Evolutionary conservation across 2,329 filamentous ascomycete genomes (phyloP).

Genomic region (Fusarium cyanostomum): DNA sequence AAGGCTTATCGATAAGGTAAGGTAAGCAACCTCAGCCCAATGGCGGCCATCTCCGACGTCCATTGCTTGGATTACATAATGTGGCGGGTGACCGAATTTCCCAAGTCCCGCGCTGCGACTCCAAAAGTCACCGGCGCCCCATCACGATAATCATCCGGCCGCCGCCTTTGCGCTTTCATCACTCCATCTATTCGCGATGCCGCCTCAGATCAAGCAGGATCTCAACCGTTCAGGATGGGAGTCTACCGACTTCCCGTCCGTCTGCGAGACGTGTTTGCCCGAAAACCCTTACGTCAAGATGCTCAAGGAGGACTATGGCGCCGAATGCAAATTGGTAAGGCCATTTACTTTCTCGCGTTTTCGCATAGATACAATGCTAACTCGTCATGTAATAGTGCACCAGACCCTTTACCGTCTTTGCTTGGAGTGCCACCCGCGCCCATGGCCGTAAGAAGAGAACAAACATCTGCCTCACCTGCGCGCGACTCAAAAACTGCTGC

Average conservation of each 20-base stretch:
- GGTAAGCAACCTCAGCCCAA: slow-evolving; percentile 9
- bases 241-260: slow-evolving; percentile 87
- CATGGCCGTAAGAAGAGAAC: slow-evolving; percentile 89
- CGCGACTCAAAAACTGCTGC: slow-evolving; percentile 97
- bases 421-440: slow-evolving; percentile 92
- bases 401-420: slow-evolving; percentile 93
- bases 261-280: slow-evolving; percentile 91
- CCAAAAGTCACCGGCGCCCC: slow-evolving; percentile 35
- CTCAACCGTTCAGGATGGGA: slow-evolving; percentile 97
- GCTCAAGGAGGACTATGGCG: slow-evolving; percentile 96
- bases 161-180: slow-evolving; percentile 31
- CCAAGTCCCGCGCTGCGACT: slow-evolving; percentile 33
- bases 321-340: slow-evolving; percentile 76
- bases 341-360: background rate
- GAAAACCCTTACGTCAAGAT: slow-evolving; percentile 99
- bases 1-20: slow-evolving; percentile 43
- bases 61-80: slow-evolving; percentile 38
- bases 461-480: slow-evolving; percentile 95
- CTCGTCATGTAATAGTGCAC: slow-evolving; percentile 68
- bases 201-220: slow-evolving; percentile 94
- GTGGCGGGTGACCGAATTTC: slow-evolving; percentile 42
- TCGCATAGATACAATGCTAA: slow-evolving; percentile 1
- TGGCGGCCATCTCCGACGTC: slow-evolving; percentile 27
- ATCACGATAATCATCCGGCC: slow-evolving; percentile 27
- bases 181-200: slow-evolving; percentile 61